Percentiles rank a stretch among this genome's conserved stretches.
Conservation (phyloP, 2,329 filamentous ascomycete genomes). For the Exophiala bonariae region DNA sequence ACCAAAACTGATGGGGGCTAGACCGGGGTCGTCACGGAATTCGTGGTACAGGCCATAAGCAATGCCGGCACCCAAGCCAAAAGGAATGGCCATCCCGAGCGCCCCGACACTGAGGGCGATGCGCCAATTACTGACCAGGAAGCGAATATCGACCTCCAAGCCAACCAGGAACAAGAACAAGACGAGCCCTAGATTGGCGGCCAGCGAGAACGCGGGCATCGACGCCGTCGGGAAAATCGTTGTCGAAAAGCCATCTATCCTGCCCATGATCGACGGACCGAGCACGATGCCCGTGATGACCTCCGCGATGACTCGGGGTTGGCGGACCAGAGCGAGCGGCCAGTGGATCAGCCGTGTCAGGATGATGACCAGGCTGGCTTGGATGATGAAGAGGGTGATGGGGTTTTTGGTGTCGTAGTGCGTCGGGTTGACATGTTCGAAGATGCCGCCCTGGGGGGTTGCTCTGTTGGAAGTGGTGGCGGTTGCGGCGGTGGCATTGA, state of each 20-base stretch:
- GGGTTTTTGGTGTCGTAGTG: constrained; percentile 70
- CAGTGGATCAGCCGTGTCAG: constrained; percentile 74
- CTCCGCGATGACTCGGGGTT: constrained; percentile 81
- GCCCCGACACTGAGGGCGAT: constrained; percentile 75
- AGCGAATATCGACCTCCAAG: constrained; percentile 79
- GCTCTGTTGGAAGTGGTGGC: constrained; percentile 36
- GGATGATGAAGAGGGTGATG: constrained; percentile 72
- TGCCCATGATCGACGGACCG: constrained; percentile 84
- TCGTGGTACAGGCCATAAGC: constrained; percentile 78
- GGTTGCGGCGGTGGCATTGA: constrained; percentile 20
- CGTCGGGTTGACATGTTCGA: constrained; percentile 70
- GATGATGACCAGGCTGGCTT: constrained; percentile 73
- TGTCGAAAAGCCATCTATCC: constrained; percentile 73
- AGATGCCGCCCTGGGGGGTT: constrained; percentile 64
- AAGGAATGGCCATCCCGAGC: constrained; percentile 78
- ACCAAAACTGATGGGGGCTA: constrained; percentile 60
- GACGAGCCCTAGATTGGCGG: constrained; percentile 80
- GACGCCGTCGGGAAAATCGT: constrained; percentile 76
- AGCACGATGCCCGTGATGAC: constrained; percentile 82
- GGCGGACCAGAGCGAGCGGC: constrained; percentile 73
- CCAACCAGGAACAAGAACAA: constrained; percentile 87
- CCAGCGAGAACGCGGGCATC: constrained; percentile 72
- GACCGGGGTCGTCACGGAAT: constrained; percentile 61
- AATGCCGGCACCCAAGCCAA: constrained; percentile 77
- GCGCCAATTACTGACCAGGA: constrained; percentile 77